These are phyloP conservation scores for Corymbia calophylla DNA, from an alignment of 441 rosid species.

Conservation along the genomic window DNA sequence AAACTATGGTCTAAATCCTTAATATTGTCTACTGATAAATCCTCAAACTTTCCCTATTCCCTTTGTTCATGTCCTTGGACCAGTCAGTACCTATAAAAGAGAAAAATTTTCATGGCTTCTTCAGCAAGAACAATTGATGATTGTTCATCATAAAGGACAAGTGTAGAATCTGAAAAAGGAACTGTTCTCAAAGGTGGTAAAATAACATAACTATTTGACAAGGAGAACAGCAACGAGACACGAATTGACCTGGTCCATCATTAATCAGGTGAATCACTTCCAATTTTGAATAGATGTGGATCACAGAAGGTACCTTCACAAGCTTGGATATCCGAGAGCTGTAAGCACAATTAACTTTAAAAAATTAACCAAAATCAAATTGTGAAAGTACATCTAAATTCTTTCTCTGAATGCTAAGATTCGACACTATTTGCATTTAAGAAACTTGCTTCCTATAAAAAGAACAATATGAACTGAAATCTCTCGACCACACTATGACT, in stretches of 20 bases:
- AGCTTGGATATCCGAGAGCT: slow-evolving; percentile 52
- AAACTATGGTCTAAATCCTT: background rate
- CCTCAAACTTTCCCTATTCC: background rate
- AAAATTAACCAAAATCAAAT: background rate
- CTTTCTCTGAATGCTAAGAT: background rate
- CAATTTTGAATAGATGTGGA: slow-evolving; percentile 62
- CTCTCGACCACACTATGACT: background rate
- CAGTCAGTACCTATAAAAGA: background rate
- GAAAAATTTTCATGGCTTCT: background rate
- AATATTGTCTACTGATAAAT: background rate
- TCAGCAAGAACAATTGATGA: background rate
- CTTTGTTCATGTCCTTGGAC: background rate
- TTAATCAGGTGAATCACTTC: slow-evolving; percentile 51
- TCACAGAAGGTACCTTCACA: slow-evolving; percentile 71
- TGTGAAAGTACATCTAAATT: background rate
- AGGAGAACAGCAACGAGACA: background rate
- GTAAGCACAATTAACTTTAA: background rate
- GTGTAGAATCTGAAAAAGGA: background rate
- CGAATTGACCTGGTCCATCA: slow-evolving; percentile 59
- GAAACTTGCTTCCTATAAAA: background rate
- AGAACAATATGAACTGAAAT: background rate
- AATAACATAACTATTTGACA: background rate
- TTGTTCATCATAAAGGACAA: background rate
- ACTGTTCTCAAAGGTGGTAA: background rate
- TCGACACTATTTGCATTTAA: background rate